Evolutionary conservation across 148 eudicot genomes (phyloP).

Genomic region (Rhododendron williamsianum): DNA sequence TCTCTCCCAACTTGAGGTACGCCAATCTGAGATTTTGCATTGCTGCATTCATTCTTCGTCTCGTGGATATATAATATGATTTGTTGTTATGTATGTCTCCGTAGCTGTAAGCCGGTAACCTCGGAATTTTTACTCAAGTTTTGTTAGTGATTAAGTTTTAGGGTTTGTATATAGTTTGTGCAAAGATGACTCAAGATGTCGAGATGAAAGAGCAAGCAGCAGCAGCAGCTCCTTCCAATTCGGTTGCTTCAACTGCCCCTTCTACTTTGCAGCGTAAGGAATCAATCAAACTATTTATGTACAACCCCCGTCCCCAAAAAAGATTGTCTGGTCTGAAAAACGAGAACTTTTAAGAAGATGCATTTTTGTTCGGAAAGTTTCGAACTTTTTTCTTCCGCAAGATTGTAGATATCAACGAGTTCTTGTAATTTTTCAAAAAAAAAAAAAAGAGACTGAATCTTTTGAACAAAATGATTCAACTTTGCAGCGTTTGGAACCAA

Average conservation of each 20-base stretch:
- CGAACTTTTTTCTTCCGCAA: background rate
- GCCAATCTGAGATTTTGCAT: background rate
- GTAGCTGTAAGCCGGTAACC: background rate
- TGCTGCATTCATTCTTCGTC: background rate
- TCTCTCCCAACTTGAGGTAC: background rate
- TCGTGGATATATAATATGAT: background rate
- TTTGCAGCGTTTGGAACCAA: background rate
- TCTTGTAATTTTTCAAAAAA: too few relatives aligned
- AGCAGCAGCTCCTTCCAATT: constrained; percentile 49
- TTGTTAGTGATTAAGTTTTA: background rate
- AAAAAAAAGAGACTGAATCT: background rate
- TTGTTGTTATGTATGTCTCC: background rate
- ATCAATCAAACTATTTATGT: background rate
- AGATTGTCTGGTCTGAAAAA: background rate
- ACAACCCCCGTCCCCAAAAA: too few relatives aligned
- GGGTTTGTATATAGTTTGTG: background rate
- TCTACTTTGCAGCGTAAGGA: constrained; percentile 56
- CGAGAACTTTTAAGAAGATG: background rate
- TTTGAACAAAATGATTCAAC: background rate
- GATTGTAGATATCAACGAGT: background rate
- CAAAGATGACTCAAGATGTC: constrained; percentile 71
- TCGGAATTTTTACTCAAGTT: background rate
- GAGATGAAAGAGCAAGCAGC: constrained; percentile 63
- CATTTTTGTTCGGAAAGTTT: background rate
- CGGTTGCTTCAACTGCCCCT: constrained; percentile 39